Conservation (phyloP, 768 basidiomycete genomes). For the Phlebiopsis gigantea region DNA sequence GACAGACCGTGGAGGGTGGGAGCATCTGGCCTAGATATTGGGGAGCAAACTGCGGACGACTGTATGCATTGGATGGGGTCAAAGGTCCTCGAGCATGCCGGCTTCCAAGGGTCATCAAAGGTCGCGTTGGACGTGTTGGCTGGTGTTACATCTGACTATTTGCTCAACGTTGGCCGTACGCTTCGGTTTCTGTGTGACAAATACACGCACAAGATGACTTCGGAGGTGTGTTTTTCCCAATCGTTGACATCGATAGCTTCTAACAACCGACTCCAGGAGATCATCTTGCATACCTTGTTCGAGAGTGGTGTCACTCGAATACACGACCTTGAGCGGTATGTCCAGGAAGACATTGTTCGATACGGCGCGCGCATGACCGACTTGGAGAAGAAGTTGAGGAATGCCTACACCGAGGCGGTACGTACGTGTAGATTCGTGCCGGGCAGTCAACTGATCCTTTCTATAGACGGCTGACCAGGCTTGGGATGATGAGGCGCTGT, state of each 20-base stretch:
- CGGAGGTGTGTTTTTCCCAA: constrained; percentile 60
- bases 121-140: constrained; percentile 73
- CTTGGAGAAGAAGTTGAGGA: constrained; percentile 80
- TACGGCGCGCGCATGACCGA: constrained; percentile 74
- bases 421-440: constrained; percentile 24
- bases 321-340: constrained; percentile 78
- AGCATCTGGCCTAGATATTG: constrained; percentile 42
- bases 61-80: constrained; percentile 68
- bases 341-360: constrained; percentile 83
- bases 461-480: constrained; percentile 40
- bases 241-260: neutral
- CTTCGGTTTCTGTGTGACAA: constrained; percentile 80
- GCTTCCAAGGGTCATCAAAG: constrained; percentile 87
- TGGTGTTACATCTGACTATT: constrained; percentile 72
- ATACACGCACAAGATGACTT: constrained; percentile 70
- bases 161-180: constrained; percentile 82
- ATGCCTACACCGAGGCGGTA: constrained; percentile 79
- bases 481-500: constrained; percentile 58
- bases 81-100: constrained; percentile 83
- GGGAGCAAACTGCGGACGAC: constrained; percentile 50
- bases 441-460: neutral
- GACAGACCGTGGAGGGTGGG: constrained; percentile 52
- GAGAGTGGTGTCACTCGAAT: constrained; percentile 81
- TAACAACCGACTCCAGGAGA: constrained; percentile 60
- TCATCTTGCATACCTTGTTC: constrained; percentile 85